Conservation (phyloP, 2,329 filamentous ascomycete species). For the Fusarium tuaranense region DNA sequence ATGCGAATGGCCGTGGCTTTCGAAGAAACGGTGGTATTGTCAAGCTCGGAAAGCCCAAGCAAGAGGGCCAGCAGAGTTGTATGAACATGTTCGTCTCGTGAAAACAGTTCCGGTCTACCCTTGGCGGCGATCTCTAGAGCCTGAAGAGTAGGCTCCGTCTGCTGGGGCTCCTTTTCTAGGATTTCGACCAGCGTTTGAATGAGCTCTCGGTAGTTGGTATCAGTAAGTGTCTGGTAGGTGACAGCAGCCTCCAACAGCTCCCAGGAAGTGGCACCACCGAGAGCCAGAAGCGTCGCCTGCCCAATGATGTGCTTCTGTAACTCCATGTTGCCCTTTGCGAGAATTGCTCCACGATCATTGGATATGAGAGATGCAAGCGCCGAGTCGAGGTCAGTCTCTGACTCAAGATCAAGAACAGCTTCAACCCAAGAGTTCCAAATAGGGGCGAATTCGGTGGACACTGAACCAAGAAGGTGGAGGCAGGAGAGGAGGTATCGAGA, state of each 20-base stretch:
- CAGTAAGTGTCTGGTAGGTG: slow-evolving; percentile 54
- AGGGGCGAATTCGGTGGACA: slow-evolving; percentile 52
- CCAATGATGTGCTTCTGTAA: slow-evolving; percentile 63
- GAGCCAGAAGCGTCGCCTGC: slow-evolving; percentile 54
- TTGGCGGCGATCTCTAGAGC: slow-evolving; percentile 62
- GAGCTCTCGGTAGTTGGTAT: slow-evolving; percentile 49
- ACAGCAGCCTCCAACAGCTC: slow-evolving; percentile 63
- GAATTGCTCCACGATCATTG: slow-evolving; percentile 51
- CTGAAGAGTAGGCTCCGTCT: slow-evolving; percentile 51
- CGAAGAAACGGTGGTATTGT: slow-evolving; percentile 52
- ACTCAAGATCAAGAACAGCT: slow-evolving; percentile 52
- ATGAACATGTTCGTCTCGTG: slow-evolving; percentile 58
- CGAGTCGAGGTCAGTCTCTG: slow-evolving; percentile 38
- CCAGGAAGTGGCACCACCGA: slow-evolving; percentile 51
- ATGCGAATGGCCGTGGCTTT: slow-evolving; percentile 58
- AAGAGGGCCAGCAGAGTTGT: slow-evolving; percentile 65
- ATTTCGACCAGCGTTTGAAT: slow-evolving; percentile 50
- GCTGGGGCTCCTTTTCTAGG: slow-evolving; percentile 46
- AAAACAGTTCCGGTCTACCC: slow-evolving; percentile 58
- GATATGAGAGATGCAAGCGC: slow-evolving; percentile 62
- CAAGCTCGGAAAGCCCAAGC: slow-evolving; percentile 65
- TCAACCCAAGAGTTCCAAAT: slow-evolving; percentile 61
- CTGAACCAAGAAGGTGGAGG: slow-evolving; percentile 66
- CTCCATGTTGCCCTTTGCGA: slow-evolving; percentile 52
- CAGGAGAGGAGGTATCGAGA: slow-evolving; percentile 73